These are phyloP conservation scores for Astrocystis sublimbata DNA, from an alignment of 495 filamentous ascomycete genomes.

Conservation along the genomic window DNA sequence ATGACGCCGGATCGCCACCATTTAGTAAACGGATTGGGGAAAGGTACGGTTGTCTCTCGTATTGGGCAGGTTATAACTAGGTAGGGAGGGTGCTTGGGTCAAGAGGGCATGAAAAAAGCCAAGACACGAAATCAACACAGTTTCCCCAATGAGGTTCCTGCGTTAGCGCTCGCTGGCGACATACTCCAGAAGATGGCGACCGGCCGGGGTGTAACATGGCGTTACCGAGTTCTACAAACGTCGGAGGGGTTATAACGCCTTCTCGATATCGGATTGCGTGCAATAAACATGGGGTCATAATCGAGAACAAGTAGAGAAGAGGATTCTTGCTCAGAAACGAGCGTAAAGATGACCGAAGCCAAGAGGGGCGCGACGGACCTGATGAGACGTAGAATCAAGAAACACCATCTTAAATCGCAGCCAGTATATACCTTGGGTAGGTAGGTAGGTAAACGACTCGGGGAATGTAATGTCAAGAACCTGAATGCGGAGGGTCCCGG, in stretches of 20 bases:
- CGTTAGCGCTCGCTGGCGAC: slow-evolving; percentile 14
- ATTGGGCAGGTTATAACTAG: too few species aligned
- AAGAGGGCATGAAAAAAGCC: slow-evolving; percentile 7
- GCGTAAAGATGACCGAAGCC: neutral
- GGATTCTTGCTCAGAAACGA: neutral
- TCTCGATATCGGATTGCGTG: slow-evolving; percentile 7
- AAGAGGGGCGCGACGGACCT: neutral
- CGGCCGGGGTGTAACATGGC: slow-evolving; percentile 14
- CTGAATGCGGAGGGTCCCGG: neutral
- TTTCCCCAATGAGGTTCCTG: slow-evolving; percentile 1
- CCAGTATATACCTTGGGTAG: too few species aligned
- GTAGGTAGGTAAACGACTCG: neutral
- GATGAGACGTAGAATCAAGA: slow-evolving; percentile 9
- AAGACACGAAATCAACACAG: slow-evolving; percentile 6
- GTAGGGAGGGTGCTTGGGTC: neutral
- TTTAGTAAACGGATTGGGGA: neutral
- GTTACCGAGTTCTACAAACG: slow-evolving; percentile 16
- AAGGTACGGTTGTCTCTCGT: neutral
- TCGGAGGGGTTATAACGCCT: slow-evolving; percentile 13
- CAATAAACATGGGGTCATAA: neutral
- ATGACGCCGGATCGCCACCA: neutral
- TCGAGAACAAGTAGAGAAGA: neutral
- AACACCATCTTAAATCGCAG: neutral
- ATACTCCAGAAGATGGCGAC: slow-evolving; percentile 11
- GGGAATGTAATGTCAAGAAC: neutral